These are phyloP conservation scores for Poterioochromonas sp. DNA, from an alignment of 352 stramenopile genomes.

Conservation along the genomic window DNA sequence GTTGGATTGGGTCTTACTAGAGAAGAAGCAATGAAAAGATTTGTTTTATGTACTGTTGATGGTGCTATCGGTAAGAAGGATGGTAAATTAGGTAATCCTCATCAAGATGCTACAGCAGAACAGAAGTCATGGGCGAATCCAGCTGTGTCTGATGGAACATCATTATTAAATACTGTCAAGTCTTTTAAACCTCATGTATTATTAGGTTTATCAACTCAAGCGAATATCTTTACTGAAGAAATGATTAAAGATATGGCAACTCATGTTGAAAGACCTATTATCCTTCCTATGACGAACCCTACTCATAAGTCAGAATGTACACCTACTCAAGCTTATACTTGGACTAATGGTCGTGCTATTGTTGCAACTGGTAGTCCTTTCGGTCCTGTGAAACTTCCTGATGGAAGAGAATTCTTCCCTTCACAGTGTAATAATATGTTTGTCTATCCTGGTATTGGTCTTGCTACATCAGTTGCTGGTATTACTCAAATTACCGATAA, in stretches of 20 bases:
- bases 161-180: conserved; percentile 61
- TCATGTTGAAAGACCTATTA: conserved; percentile 65
- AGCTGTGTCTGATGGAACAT: conserved; percentile 48
- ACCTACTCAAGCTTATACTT: conserved; percentile 75
- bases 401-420: conserved; percentile 63
- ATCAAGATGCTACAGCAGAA: neutral
- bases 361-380: conserved; percentile 78
- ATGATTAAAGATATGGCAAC: conserved; percentile 75
- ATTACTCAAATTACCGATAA: conserved; percentile 46
- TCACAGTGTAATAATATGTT: conserved; percentile 71
- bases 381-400: conserved; percentile 59
- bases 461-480: conserved; percentile 61
- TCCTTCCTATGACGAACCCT: conserved; percentile 85
- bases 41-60: conserved; percentile 74
- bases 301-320: conserved; percentile 83
- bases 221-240: conserved; percentile 65
- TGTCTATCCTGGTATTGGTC: conserved; percentile 58
- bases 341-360: conserved; percentile 71
- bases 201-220: conserved; percentile 76
- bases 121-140: conserved; percentile 23
- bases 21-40: conserved; percentile 67
- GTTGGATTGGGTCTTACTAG: conserved; percentile 55
- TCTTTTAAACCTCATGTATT: conserved; percentile 71
- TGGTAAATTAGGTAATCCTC: conserved; percentile 14
- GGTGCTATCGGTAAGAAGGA: conserved; percentile 53